Evolutionary conservation across 2,329 filamentous ascomycete genomes (phyloP), one percentile per base, ranked within the genome.

Genomic region (Apiospora aurea): DNA sequence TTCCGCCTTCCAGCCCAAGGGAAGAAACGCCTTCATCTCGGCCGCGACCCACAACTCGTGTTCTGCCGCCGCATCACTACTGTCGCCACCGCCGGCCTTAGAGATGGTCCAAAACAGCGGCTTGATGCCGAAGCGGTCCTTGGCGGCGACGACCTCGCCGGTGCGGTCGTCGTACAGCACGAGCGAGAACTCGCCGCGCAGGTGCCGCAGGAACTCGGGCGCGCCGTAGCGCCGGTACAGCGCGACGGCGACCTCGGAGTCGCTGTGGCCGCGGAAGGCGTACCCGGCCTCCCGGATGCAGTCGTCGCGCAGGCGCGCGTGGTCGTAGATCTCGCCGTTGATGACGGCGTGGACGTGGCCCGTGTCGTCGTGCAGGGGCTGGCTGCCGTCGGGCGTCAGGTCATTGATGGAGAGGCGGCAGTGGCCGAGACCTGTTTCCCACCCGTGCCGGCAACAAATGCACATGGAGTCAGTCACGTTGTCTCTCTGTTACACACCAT

Each of bases 301-400:
- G 38, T 83, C 77, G 7, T 73, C 75, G 29, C 84, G 80, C n/a
- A 86, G 81, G 24, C 77, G 75, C 43, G 86, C 84, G 70, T 84
- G 81, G 73, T 86, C 85, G 75, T 90, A 90, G n/a, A 90, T 82
- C 77, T 90, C 88, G 41, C 89, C 88, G 72, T 89, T 90, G 34
- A 90, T 86, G n/a, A 90, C 84, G 1, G 87, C 87, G 76, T 90
- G 87, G 24, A 90, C 80, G 1, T 74, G 73, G 26, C 78, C 77
- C 21, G 82, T 78, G 13, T 75, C 71, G 73, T 81, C 79, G 70
- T 84, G 82, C 66, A 87, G 78, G 1, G 87, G 87, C 74, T 89
- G 87, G 5, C 78, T 76, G 1, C 85, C 87, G n/a, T 78, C 78
- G 0, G 82, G 78, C 10, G 82, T 83, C 0, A 88, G 82, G 74